Evolutionary conservation across 352 stramenopile species (phyloP), one percentile per base, ranked within the genome.

Genomic region (Phytophthora tubulina): DNA sequence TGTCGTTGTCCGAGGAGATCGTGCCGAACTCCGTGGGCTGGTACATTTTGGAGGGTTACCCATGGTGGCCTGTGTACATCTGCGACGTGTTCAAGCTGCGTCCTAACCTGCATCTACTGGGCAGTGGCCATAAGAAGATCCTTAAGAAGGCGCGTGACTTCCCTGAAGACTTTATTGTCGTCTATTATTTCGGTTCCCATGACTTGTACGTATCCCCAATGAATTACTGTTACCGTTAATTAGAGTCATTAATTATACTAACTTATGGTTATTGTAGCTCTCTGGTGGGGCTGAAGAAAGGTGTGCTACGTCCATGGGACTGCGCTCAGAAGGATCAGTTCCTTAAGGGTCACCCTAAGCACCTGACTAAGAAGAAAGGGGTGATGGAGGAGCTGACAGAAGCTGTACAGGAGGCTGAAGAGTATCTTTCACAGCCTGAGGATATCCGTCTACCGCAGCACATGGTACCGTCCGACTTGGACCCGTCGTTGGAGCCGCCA

Each of bases 11-110:
- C 10, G 67, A 64, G 2, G 72, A 68, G 35, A 58, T 80, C n/a
- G 59, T 78, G 68, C 75, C 80, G 50, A 92, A 95, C 72, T 91
- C 85, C 6, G 83, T 96, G 42, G 89, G 84, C 48, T 96, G 89
- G 89, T 88, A 91, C 76, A 94, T 96, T 62, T 80, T 96, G 11
- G 87, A 95, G 68, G 89, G 89, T 17, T 94, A 82, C 73, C 89
- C 89, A 7, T 96, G 89, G 89, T 96, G 89, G 89, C 89, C 89
- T 54, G 87, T 95, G 63, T 95, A 92, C 76, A 80, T 96, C 57
- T 95, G 87, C 58, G 89, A 96, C 76, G 77, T 88, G 49, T 79
- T 71, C 39, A 94, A 93, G 76, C 79, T 96, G 53, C 89, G 89
- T 0, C 68, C 80, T 0, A 89, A 84, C 3, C 78, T 95, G 49